phyloP scores from a whole-genome alignment of 129 eudicot genomes.

The Flaveria bidentis region DNA sequence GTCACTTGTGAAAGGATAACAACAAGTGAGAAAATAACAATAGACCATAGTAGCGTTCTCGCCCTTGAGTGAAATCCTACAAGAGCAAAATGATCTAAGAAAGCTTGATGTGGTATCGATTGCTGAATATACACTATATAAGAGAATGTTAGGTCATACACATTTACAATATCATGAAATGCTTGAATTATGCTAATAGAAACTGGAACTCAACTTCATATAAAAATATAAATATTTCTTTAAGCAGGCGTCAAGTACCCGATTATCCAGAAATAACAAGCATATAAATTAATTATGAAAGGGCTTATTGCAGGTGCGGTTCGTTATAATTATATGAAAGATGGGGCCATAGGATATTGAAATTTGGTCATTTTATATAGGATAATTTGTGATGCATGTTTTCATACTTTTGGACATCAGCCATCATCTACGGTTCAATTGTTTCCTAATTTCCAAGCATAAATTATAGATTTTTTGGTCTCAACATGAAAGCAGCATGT shows the following conservation, averaged over 20 bases:
- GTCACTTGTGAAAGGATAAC: conserved; percentile 54
- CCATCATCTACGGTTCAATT: neutral
- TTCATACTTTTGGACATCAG: conserved; percentile 12
- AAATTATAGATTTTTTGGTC: conserved; percentile 12
- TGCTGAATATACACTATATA: conserved; percentile 16
- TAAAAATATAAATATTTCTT: neutral
- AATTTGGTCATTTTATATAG: conserved; percentile 4
- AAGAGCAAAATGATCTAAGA: conserved; percentile 19
- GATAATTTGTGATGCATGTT: neutral
- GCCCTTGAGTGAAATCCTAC: conserved; percentile 66
- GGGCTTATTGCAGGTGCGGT: conserved; percentile 14
- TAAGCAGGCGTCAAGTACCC: conserved; percentile 3
- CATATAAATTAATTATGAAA: conserved; percentile 8
- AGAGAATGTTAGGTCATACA: conserved; percentile 10
- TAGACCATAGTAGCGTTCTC: conserved; percentile 56
- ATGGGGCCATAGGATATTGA: neutral
- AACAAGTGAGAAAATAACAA: conserved; percentile 56
- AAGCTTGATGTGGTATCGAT: conserved; percentile 20
- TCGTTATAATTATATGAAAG: neutral
- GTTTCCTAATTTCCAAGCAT: neutral
- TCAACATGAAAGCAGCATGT: neutral
- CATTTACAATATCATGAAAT: conserved; percentile 6
- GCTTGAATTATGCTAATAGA: conserved; percentile 16
- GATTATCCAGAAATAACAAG: conserved; percentile 13
- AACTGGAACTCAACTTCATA: conserved; percentile 10